phyloP scores from a whole-genome alignment of 169 alveolate species.

The Eimeria zaria region DNA sequence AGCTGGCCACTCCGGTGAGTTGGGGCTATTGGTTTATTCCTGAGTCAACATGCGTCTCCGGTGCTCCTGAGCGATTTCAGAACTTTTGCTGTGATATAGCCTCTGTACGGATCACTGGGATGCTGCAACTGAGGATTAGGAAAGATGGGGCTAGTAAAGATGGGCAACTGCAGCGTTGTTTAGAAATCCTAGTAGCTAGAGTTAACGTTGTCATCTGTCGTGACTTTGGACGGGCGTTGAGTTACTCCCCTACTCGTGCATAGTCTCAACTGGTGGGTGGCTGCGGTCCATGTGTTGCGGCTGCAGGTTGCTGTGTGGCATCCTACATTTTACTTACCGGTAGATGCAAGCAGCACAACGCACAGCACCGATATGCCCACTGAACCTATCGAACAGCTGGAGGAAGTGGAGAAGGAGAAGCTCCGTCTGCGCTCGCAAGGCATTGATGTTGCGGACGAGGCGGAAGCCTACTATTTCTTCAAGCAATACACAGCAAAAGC shows the following conservation, averaged over 20 bases:
- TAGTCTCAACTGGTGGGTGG: background rate
- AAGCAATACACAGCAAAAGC: background rate
- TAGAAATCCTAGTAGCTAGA: background rate
- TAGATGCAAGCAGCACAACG: background rate
- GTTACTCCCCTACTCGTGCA: background rate
- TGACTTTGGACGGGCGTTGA: background rate
- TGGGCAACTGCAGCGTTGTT: background rate
- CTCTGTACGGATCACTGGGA: background rate
- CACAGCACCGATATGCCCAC: background rate
- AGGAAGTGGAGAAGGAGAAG: constrained; percentile 66
- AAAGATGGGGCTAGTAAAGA: background rate
- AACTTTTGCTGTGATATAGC: background rate
- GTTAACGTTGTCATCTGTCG: background rate
- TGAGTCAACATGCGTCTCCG: background rate
- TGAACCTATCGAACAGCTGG: constrained; percentile 52
- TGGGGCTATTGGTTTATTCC: background rate
- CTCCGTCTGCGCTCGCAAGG: constrained; percentile 49
- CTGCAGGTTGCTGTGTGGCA: constrained; percentile 80
- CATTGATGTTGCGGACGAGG: constrained; percentile 42
- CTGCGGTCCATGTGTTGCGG: background rate
- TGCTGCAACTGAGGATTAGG: background rate
- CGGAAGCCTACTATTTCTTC: constrained; percentile 23
- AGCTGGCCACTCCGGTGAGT: constrained; percentile 78
- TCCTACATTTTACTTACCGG: constrained; percentile 44
- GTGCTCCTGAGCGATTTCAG: background rate